Percentiles rank a stretch among this genome's conserved stretches.
Evolutionary conservation across 2,329 filamentous ascomycete species (phyloP).

Genomic region (Alternaria novae-zelandiae): DNA sequence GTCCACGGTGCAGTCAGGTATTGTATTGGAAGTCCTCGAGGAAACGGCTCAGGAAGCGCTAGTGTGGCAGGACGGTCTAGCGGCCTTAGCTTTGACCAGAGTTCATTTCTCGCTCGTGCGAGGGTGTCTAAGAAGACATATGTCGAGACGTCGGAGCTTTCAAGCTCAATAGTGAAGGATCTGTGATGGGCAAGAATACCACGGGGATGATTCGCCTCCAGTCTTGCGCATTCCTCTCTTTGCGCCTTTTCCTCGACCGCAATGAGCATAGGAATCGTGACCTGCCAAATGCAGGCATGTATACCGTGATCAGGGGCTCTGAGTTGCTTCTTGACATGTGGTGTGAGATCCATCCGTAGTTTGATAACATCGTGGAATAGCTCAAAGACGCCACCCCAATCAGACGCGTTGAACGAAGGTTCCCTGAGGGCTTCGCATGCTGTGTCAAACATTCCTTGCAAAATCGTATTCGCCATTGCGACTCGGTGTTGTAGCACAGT

Average conservation of each 20-base stretch:
- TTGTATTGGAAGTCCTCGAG: constrained; percentile 45
- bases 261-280: constrained; percentile 28
- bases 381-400: constrained; percentile 38
- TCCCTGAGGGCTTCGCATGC: constrained; percentile 37
- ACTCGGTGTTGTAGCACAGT: constrained; percentile 24
- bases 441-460: constrained; percentile 38
- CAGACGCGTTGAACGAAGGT: constrained; percentile 35
- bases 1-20: constrained; percentile 29
- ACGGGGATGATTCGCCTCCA: constrained; percentile 11
- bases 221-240: constrained; percentile 17
- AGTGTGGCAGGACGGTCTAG: constrained; percentile 27
- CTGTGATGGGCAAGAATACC: constrained; percentile 16
- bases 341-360: constrained; percentile 19
- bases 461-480: constrained; percentile 35
- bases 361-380: constrained; percentile 22
- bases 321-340: constrained; percentile 12
- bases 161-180: background rate
- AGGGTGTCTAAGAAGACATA: constrained; percentile 47
- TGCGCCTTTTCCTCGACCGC: constrained; percentile 28
- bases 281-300: constrained; percentile 28
- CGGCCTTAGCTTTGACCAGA: constrained; percentile 40
- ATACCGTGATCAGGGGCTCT: constrained; percentile 18
- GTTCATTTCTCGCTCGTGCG: constrained; percentile 38
- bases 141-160: constrained; percentile 20
- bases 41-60: constrained; percentile 36